These are phyloP conservation scores for Spergularia azorica DNA, from an alignment of 179 eudicot genomes.

Conservation along the genomic window DNA sequence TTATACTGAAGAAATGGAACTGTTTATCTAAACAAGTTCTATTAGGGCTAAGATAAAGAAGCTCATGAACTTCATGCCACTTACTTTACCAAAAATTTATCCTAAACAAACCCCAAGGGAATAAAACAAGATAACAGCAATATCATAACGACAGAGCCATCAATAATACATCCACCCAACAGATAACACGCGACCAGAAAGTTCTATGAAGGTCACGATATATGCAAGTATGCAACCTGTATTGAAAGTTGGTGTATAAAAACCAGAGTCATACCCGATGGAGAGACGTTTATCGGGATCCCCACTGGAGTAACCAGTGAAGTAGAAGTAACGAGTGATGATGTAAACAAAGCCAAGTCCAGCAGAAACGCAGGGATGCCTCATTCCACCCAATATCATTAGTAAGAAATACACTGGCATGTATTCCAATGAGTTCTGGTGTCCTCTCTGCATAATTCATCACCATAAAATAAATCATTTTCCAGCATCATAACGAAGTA, in stretches of 20 bases:
- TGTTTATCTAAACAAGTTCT: background rate
- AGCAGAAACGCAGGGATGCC: slow-evolving; percentile 61
- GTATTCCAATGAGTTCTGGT: slow-evolving; percentile 89
- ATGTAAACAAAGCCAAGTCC: slow-evolving; percentile 50
- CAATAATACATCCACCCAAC: background rate
- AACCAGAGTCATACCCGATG: slow-evolving; percentile 51
- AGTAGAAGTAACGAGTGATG: slow-evolving; percentile 73
- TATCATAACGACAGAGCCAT: background rate
- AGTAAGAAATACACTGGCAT: slow-evolving; percentile 76
- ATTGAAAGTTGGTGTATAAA: background rate
- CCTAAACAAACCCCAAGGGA: no score
- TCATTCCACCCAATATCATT: slow-evolving; percentile 76
- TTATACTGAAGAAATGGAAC: background rate
- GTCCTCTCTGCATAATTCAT: slow-evolving; percentile 85
- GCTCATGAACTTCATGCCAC: background rate
- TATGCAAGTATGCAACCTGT: background rate
- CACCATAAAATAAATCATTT: slow-evolving; percentile 3
- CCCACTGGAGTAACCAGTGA: slow-evolving; percentile 87
- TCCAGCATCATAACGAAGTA: background rate
- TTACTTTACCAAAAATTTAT: no score
- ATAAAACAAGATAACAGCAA: no score
- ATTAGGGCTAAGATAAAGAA: background rate
- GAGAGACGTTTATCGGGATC: slow-evolving; percentile 66
- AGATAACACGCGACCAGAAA: no score
- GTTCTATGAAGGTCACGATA: background rate